A percentile compares a stretch with the other conserved stretches of the same genome.
Conservation (phyloP, 1,284 basidiomycete species). For the Ustilago trichophora region DNA sequence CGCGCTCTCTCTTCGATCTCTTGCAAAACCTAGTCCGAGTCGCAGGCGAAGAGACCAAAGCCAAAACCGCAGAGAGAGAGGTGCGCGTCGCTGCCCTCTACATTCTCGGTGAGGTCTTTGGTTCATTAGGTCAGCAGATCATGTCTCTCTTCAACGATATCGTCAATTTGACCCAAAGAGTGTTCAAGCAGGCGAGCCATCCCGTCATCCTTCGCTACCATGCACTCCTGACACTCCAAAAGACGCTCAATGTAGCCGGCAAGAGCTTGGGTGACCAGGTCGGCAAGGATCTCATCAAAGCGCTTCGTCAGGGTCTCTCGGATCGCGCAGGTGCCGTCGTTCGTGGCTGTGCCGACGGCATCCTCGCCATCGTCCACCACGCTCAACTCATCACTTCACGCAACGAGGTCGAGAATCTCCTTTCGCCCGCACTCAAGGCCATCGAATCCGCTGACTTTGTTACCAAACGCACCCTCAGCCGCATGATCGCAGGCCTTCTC, state of each 20-base stretch:
- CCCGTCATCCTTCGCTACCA: constrained; percentile 81
- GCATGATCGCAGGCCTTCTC: constrained; percentile 83
- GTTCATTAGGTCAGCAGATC: constrained; percentile 79
- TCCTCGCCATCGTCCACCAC: constrained; percentile 63
- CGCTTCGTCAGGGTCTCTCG: constrained; percentile 77
- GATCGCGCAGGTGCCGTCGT: constrained; percentile 90
- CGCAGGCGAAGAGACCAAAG: constrained; percentile 49
- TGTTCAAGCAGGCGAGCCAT: constrained; percentile 40
- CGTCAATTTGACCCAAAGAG: constrained; percentile 34
- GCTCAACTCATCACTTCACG: constrained; percentile 68
- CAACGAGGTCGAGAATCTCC: constrained; percentile 78
- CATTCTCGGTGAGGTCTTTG: constrained; percentile 87
- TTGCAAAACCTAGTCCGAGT: constrained; percentile 69
- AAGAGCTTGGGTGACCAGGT: constrained; percentile 82
- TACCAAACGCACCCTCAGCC: constrained; percentile 81
- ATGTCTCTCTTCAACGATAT: constrained; percentile 95
- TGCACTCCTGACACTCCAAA: constrained; percentile 79
- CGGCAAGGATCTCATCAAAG: constrained; percentile 84
- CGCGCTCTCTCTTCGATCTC: constrained; percentile 82
- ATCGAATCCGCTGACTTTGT: constrained; percentile 81
- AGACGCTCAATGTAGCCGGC: constrained; percentile 79
- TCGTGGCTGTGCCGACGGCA: constrained; percentile 77
- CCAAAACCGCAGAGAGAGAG: constrained; percentile 77
- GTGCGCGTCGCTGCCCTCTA: constrained; percentile 78
- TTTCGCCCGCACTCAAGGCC: constrained; percentile 77